Evolutionary conservation across 352 stramenopile genomes (phyloP), one percentile per base, ranked within the genome.

Genomic region (Pseudoperonospora humuli): DNA sequence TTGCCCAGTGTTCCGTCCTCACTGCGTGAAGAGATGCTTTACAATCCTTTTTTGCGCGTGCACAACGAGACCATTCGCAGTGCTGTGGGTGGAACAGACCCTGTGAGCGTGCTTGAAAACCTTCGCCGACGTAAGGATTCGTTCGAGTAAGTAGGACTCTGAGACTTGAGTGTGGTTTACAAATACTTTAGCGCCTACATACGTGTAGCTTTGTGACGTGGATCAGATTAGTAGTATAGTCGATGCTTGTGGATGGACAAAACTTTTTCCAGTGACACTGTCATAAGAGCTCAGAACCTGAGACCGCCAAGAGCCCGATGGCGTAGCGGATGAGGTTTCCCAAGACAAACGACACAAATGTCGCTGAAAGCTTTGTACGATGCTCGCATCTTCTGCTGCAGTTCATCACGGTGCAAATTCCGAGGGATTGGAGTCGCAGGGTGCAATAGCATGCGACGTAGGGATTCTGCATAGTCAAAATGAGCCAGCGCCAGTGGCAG

Each of bases 1-100:
- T 47, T 97, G 34, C 89, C 93, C 5, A 97, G 86, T 13, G 77
- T 98, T 5, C 93, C 93, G 6, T 96, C 74, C 28, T 92, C 86
- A 15, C 57, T 93, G 37, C 69, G 71, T 21, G 81, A 93, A 54
- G 81, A 93, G 53, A 93, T 93, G 77, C 61, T 76, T 21, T 93
- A 89, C 58, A 93, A 93, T 23, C 81, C 81, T 11, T 93, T 93
- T 64, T 45, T 93, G 34, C 75, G 81, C 18, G 77, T 93, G 28
- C 81, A 93, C 57, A 75, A 84, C 38, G 75, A 89, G 33, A 74
- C 75, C 7, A 93, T 93, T 41, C 75, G 75, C 39, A 88, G 82
- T 42, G 77, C 81, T 17, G 81, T 88, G 0, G 81, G 81, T 5
- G 77, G 75, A 21, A 76, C 71, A 26, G 76, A 89, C 53, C 75